Evolutionary conservation across 2,329 filamentous ascomycete species (phyloP).

Genomic region (Xylariaceae sp.): DNA sequence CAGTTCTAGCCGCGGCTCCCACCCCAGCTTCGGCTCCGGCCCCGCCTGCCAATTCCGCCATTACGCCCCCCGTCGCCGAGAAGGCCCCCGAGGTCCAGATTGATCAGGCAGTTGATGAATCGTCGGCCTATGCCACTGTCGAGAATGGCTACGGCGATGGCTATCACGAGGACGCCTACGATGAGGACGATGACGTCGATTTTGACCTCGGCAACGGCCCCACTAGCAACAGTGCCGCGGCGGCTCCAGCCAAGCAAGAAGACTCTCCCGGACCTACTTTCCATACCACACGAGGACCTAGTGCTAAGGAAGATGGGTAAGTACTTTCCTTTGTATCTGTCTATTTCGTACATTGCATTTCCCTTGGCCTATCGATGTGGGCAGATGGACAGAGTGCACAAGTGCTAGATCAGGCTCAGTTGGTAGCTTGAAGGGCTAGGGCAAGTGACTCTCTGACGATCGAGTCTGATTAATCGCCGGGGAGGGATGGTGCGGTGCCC

Average conservation of each 20-base stretch:
- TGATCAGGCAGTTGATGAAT: conserved; percentile 30
- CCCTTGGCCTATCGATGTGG: conserved; percentile 5
- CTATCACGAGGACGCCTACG: conserved; percentile 42
- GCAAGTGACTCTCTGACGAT: conserved; percentile 10
- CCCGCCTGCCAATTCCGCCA: conserved; percentile 24
- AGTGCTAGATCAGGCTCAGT: conserved; percentile 12
- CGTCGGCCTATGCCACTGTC: conserved; percentile 26
- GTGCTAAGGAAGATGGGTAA: conserved; percentile 92
- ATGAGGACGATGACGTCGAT: conserved; percentile 54
- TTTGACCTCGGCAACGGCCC: conserved; percentile 50
- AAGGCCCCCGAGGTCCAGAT: conserved; percentile 31
- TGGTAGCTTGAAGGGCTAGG: conserved; percentile 17
- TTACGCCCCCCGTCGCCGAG: conserved; percentile 26
- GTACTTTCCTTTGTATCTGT: conserved; percentile 36
- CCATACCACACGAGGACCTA: conserved; percentile 48
- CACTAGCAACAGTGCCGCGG: conserved; percentile 26
- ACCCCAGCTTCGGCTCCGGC: conserved; percentile 24
- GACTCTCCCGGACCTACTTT: conserved; percentile 32
- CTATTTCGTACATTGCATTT: conserved; percentile 17
- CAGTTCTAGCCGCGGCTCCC: conserved; percentile 9
- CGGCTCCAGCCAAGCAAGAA: conserved; percentile 29
- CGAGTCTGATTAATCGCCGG: conserved; percentile 17
- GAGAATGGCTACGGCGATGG: conserved; percentile 37
- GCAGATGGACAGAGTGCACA: conserved; percentile 1
- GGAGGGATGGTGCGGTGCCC: conserved; percentile 22